These are phyloP conservation scores for Colletotrichum falcatum DNA, from an alignment of 2,329 filamentous ascomycete species.

Conservation along the genomic window DNA sequence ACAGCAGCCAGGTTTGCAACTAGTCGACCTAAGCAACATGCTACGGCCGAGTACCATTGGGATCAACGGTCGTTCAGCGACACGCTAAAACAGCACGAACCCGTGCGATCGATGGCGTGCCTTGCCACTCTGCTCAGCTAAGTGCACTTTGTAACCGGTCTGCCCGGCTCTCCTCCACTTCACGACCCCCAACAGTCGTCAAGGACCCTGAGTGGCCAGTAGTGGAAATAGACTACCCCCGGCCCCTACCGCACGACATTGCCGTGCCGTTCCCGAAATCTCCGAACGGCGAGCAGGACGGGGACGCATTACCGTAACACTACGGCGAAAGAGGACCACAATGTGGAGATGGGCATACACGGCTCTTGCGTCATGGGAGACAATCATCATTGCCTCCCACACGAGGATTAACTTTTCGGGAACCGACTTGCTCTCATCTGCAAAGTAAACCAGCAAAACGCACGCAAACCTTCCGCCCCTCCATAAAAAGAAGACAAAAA, in stretches of 20 bases:
- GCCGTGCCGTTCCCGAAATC: constrained; percentile 9
- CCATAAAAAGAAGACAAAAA: not conserved
- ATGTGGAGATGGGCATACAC: constrained; percentile 2
- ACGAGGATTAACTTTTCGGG: not conserved
- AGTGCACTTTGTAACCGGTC: not conserved
- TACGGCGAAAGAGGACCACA: not conserved
- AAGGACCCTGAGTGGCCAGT: constrained; percentile 1
- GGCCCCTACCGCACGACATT: not conserved
- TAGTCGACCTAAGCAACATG: not conserved
- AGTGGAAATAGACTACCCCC: not conserved
- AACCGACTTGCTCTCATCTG: not conserved
- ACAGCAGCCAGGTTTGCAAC: not conserved
- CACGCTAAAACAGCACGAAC: not conserved
- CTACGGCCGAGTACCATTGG: not conserved
- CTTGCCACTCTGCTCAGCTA: not conserved
- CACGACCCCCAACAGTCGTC: not conserved
- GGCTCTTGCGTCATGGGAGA: constrained; percentile 17
- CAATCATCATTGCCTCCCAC: not conserved
- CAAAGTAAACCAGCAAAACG: not conserved
- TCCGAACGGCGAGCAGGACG: not conserved
- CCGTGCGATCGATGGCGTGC: not conserved
- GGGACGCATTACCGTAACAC: not conserved
- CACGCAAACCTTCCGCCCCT: not conserved
- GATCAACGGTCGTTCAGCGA: not conserved
- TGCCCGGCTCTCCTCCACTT: not conserved